phyloP scores from a whole-genome alignment of 2,329 filamentous ascomycete genomes.

The Ramularia collo-cygni region DNA sequence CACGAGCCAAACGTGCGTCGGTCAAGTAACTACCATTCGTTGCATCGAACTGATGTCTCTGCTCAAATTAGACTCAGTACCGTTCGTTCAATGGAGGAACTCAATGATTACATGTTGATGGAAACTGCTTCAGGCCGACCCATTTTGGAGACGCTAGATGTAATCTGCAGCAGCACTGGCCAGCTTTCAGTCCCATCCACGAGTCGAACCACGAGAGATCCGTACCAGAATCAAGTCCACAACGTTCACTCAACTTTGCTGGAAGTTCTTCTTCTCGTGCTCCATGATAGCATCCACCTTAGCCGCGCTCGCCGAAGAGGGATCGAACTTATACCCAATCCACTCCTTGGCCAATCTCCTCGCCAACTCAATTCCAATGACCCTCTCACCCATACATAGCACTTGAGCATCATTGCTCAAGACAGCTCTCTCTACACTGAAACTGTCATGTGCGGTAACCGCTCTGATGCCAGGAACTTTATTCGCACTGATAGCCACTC shows the following conservation, averaged over 20 bases:
- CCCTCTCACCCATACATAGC: conserved; percentile 76
- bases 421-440: conserved; percentile 72
- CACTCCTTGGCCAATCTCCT: conserved; percentile 72
- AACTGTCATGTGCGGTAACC: conserved; percentile 84
- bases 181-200: too few species aligned
- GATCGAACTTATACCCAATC: conserved; percentile 76
- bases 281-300: conserved; percentile 48
- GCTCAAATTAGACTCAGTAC: too few species aligned
- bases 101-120: too few species aligned
- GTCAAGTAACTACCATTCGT: too few species aligned
- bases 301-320: conserved; percentile 52
- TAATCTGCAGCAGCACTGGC: too few species aligned
- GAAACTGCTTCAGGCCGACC: too few species aligned
- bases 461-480: conserved; percentile 77
- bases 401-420: conserved; percentile 84
- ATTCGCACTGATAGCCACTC: conserved; percentile 83
- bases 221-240: too few species aligned
- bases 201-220: too few species aligned
- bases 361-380: conserved; percentile 74
- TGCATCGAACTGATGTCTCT: too few species aligned
- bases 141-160: too few species aligned
- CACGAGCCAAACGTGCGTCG: too few species aligned
- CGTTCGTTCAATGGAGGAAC: too few species aligned
- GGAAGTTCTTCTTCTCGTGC: conserved; percentile 39
- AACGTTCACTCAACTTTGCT: conserved; percentile 7